phyloP scores from a whole-genome alignment of 352 stramenopile genomes.

The Pythium rhizo-oryzae region DNA sequence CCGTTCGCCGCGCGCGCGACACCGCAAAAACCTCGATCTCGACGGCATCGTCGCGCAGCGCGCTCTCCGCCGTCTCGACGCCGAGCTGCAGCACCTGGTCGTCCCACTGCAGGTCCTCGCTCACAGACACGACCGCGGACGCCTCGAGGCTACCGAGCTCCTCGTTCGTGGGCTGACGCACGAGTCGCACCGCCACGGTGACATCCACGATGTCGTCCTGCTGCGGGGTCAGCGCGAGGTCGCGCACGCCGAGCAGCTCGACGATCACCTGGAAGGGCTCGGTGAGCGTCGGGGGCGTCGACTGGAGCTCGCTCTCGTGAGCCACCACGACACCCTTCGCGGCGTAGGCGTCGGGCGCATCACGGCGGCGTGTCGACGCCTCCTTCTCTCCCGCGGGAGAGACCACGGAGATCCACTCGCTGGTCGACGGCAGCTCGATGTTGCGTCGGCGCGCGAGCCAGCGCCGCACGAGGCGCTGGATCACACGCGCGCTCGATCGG shows the following conservation, averaged over 20 bases:
- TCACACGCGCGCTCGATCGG: slow-evolving; percentile 3
- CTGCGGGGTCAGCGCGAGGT: slow-evolving; percentile 5
- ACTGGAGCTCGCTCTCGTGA: not conserved
- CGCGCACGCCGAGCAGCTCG: slow-evolving; percentile 24
- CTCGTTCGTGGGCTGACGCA: not conserved
- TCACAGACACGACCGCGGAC: not conserved
- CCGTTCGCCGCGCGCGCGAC: not conserved
- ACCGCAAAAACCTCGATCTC: slow-evolving; percentile 3
- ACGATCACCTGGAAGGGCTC: slow-evolving; percentile 21
- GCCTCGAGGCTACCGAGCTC: slow-evolving; percentile 16
- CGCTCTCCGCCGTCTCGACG: not conserved
- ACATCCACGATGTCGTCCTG: not conserved
- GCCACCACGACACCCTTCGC: not conserved
- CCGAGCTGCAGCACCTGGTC: slow-evolving; percentile 20
- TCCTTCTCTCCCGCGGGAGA: not conserved
- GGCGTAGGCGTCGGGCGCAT: not conserved
- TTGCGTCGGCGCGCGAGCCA: not conserved
- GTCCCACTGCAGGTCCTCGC: slow-evolving; percentile 21
- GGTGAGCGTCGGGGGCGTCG: not conserved
- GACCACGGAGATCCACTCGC: slow-evolving; percentile 9
- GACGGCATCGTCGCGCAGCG: slow-evolving; percentile 1
- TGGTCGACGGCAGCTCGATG: slow-evolving; percentile 19
- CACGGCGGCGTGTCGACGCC: not conserved
- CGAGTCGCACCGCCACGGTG: slow-evolving; percentile 2
- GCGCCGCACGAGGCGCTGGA: slow-evolving; percentile 4